phyloP scores from a whole-genome alignment of 2,329 filamentous ascomycete genomes.

The Penicillium olsonii region DNA sequence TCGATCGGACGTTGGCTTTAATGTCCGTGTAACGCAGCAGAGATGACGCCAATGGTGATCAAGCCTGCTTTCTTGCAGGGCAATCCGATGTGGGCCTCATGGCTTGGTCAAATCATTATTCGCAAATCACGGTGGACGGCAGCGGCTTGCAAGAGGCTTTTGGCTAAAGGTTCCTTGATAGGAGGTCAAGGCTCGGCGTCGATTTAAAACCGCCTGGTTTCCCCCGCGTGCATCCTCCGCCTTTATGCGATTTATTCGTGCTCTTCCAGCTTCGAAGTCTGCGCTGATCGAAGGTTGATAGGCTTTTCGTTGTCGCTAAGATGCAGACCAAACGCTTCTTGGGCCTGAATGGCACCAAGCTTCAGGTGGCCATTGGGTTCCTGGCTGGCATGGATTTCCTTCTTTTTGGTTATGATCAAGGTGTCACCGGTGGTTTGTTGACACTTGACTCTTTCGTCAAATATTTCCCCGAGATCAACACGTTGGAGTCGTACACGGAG shows the following conservation, averaged over 20 bases:
- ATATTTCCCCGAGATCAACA: constrained; percentile 54
- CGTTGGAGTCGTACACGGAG: constrained; percentile 37
- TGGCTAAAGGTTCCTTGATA: constrained; percentile 8
- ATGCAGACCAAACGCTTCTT: constrained; percentile 35
- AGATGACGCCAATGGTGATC: neutral
- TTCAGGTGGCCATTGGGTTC: constrained; percentile 46
- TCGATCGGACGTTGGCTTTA: neutral
- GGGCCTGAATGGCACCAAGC: constrained; percentile 43
- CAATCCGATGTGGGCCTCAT: neutral
- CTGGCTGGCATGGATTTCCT: constrained; percentile 48
- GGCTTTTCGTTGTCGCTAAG: constrained; percentile 4
- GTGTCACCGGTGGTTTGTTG: constrained; percentile 55
- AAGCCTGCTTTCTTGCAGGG: neutral
- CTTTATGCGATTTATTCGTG: neutral
- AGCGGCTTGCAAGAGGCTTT: constrained; percentile 11
- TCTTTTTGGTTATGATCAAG: constrained; percentile 54
- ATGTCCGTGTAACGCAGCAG: neutral
- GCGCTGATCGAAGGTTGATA: neutral
- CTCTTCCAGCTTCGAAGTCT: no score
- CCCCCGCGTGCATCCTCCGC: constrained; percentile 9
- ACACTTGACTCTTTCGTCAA: constrained; percentile 63
- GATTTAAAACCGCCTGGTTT: constrained; percentile 18
- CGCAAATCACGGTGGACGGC: neutral
- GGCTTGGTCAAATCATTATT: neutral
- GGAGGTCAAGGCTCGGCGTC: constrained; percentile 11